Conservation (phyloP, 768 basidiomycete species). For the Hydnomerulius pinastri region DNA sequence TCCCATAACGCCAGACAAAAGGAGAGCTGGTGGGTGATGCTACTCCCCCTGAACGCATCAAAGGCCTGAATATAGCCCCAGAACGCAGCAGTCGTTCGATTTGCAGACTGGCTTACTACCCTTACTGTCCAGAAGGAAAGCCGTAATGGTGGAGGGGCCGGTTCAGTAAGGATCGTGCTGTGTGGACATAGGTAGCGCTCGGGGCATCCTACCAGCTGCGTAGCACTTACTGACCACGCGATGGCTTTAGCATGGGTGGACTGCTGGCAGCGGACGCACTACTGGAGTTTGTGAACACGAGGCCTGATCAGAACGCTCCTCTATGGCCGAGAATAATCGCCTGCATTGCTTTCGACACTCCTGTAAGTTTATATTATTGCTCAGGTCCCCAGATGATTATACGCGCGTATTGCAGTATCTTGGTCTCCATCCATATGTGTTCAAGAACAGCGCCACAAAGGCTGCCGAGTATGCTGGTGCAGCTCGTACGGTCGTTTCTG, state of each 20-base stretch:
- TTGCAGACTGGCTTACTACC: slow-evolving; percentile 93
- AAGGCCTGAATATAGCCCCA: too few species aligned
- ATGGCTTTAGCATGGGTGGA: slow-evolving; percentile 82
- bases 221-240: background rate
- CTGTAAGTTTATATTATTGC: slow-evolving; percentile 51
- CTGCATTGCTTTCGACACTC: slow-evolving; percentile 87
- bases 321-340: slow-evolving; percentile 91
- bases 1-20: slow-evolving; percentile 62
- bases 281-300: slow-evolving; percentile 65
- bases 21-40: slow-evolving; percentile 77
- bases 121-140: slow-evolving; percentile 85
- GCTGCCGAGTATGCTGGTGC: slow-evolving; percentile 68
- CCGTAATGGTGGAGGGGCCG: slow-evolving; percentile 73
- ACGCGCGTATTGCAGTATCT: slow-evolving; percentile 58
- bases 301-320: slow-evolving; percentile 63
- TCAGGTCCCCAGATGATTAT: background rate
- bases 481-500: slow-evolving; percentile 64
- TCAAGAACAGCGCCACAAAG: slow-evolving; percentile 81
- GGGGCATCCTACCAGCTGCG: too few species aligned
- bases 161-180: slow-evolving; percentile 73
- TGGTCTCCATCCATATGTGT: slow-evolving; percentile 81
- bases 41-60: background rate
- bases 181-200: slow-evolving; percentile 94
- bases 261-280: slow-evolving; percentile 84
- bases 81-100: slow-evolving; percentile 80